These are phyloP conservation scores for Simplicillium sp. DNA, from an alignment of 2,329 filamentous ascomycete species.

Conservation along the genomic window DNA sequence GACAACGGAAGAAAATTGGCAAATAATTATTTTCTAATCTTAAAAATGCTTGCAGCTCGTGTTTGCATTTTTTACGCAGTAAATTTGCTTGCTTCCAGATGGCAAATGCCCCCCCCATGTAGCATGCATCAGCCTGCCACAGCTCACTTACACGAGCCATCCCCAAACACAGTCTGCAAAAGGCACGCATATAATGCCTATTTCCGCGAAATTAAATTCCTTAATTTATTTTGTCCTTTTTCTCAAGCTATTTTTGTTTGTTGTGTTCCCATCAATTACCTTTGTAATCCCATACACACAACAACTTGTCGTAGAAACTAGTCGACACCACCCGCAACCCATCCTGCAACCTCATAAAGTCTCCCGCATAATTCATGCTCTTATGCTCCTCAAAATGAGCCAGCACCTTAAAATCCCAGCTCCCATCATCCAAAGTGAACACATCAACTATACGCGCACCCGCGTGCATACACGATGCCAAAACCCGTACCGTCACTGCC, in stretches of 20 bases:
- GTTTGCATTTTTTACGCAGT: too few relatives aligned
- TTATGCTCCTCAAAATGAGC: constrained; percentile 73
- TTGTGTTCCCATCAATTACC: background rate
- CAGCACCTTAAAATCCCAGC: constrained; percentile 55
- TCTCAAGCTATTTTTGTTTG: background rate
- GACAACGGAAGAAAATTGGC: too few relatives aligned
- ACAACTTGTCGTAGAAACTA: constrained; percentile 65
- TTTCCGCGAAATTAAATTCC: too few relatives aligned
- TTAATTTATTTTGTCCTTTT: too few relatives aligned
- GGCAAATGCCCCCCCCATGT: too few relatives aligned
- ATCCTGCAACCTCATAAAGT: constrained; percentile 40
- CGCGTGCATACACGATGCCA: constrained; percentile 92
- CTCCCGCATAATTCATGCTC: constrained; percentile 93
- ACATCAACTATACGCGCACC: constrained; percentile 59
- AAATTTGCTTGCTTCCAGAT: too few relatives aligned
- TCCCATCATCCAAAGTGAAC: constrained; percentile 20
- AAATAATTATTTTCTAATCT: too few relatives aligned
- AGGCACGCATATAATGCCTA: too few relatives aligned
- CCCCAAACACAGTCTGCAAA: too few relatives aligned
- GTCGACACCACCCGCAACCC: constrained; percentile 51
- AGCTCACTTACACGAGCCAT: too few relatives aligned
- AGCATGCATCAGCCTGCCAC: too few relatives aligned
- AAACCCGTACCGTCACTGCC: constrained; percentile 33
- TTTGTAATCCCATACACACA: constrained; percentile 54
- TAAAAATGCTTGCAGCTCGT: too few relatives aligned